Percentiles rank a stretch among this genome's conserved stretches.
These are phyloP conservation scores for Myochromella boudieri DNA, from an alignment of 768 basidiomycete species.

Conservation along the genomic window DNA sequence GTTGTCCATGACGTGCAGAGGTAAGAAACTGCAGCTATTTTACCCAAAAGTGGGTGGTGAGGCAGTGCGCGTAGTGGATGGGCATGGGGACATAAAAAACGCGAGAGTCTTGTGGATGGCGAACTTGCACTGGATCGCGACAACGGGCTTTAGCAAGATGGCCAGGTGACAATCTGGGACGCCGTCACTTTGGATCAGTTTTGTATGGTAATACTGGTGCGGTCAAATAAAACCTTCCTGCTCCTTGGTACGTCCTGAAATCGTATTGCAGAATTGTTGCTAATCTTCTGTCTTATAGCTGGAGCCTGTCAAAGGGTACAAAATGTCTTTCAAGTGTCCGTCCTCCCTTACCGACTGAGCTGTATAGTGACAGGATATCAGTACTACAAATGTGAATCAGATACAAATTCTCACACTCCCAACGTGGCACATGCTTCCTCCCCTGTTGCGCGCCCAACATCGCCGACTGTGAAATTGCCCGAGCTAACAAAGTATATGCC, in stretches of 20 bases:
- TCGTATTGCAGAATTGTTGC: background rate
- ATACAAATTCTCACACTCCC: constrained; percentile 87
- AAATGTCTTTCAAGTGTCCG: constrained; percentile 13
- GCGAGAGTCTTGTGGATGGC: constrained; percentile 91
- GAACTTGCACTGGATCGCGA: constrained; percentile 81
- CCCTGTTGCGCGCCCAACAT: constrained; percentile 90
- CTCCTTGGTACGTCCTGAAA: constrained; percentile 60
- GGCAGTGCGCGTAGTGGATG: constrained; percentile 80
- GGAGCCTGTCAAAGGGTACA: constrained; percentile 90
- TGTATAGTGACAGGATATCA: constrained; percentile 89
- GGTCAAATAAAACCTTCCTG: constrained; percentile 89
- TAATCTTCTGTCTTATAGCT: constrained; percentile 6
- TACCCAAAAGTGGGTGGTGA: constrained; percentile 81
- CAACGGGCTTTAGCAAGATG: constrained; percentile 97
- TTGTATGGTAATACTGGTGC: constrained; percentile 96
- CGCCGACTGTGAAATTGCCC: constrained; percentile 90
- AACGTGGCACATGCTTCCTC: constrained; percentile 96
- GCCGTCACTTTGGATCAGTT: constrained; percentile 82
- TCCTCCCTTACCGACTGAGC: background rate
- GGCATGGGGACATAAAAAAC: constrained; percentile 93
- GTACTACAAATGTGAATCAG: constrained; percentile 95
- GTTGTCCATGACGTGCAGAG: constrained; percentile 87
- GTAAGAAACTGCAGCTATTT: constrained; percentile 89
- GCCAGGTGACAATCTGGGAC: constrained; percentile 87
- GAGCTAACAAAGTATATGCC: constrained; percentile 85